Conservation (phyloP, 2,329 filamentous ascomycete species). For the Ophiostoma pallidulum region DNA sequence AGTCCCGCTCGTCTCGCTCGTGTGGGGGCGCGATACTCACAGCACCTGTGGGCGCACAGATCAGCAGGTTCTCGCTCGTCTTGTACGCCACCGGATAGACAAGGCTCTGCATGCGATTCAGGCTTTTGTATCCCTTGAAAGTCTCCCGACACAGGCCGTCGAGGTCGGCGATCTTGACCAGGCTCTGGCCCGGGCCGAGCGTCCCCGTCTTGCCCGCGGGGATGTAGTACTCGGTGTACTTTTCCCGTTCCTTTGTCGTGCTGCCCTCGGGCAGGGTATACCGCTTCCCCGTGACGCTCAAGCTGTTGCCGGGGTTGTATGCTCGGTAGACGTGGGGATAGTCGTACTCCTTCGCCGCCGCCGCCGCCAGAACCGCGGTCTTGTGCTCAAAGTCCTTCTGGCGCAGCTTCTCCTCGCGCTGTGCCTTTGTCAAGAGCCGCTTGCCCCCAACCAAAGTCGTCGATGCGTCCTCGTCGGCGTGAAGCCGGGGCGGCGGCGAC, state of each 20-base stretch:
- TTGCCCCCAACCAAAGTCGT: conserved; percentile 20
- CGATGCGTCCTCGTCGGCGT: neutral
- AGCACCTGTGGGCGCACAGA: conserved; percentile 93
- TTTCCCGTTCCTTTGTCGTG: conserved; percentile 57
- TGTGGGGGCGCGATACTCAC: conserved; percentile 32
- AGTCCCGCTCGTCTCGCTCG: too few species aligned
- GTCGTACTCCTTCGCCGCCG: conserved; percentile 60
- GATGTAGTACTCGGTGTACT: conserved; percentile 83
- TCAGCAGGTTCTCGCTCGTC: conserved; percentile 96
- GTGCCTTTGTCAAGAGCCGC: conserved; percentile 60
- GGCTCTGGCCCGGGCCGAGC: conserved; percentile 60
- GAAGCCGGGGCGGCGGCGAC: conserved; percentile 24
- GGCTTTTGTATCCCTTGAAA: conserved; percentile 83
- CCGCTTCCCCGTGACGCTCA: conserved; percentile 70
- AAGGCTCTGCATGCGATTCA: conserved; percentile 97
- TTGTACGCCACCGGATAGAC: conserved; percentile 93
- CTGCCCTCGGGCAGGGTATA: conserved; percentile 75
- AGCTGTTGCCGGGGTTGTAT: conserved; percentile 74
- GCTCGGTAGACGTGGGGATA: conserved; percentile 92
- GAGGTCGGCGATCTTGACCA: conserved; percentile 71
- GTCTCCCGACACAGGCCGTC: conserved; percentile 86
- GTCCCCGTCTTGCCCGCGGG: conserved; percentile 73
- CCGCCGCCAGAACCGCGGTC: conserved; percentile 57
- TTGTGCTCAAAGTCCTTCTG: conserved; percentile 79
- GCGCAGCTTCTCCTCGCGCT: conserved; percentile 70